Conservation (phyloP, 768 basidiomycete species). For the Lactarius sp. region DNA sequence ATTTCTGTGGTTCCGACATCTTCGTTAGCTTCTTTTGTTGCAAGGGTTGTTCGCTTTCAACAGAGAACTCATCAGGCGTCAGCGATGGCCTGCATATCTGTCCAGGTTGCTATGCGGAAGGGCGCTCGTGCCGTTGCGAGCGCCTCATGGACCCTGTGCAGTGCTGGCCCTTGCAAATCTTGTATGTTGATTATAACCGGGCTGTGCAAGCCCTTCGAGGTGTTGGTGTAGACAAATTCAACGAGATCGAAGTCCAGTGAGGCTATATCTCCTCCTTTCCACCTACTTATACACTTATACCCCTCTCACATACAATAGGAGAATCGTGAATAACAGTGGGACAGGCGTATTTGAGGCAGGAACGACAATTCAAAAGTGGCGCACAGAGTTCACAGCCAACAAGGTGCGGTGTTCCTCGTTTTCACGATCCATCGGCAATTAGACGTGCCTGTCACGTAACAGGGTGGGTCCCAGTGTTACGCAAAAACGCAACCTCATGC, state of each 20-base stretch:
- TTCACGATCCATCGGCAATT: neutral
- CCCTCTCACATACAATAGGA: neutral
- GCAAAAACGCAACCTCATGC: conserved; percentile 19
- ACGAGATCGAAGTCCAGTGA: conserved; percentile 9
- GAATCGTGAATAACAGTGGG: neutral
- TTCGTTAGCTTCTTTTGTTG: conserved; percentile 83
- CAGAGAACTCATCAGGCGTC: conserved; percentile 15
- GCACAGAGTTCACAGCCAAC: neutral
- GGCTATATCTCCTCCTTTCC: neutral
- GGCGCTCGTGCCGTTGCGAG: conserved; percentile 62
- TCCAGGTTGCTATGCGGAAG: conserved; percentile 70
- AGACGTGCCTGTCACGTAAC: neutral
- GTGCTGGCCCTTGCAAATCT: conserved; percentile 43
- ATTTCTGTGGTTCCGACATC: conserved; percentile 78
- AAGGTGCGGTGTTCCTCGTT: neutral
- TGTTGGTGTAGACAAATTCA: conserved; percentile 3
- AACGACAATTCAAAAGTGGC: conserved; percentile 19
- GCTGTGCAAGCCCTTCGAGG: conserved; percentile 33
- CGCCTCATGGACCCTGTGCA: conserved; percentile 55
- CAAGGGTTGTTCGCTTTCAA: conserved; percentile 35
- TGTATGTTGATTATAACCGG: conserved; percentile 42
- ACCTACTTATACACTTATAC: neutral
- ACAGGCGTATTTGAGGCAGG: conserved; percentile 27
- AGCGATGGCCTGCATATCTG: conserved; percentile 55
- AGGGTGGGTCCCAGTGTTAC: neutral